A percentile compares a stretch with the other conserved stretches of the same genome.
Conservation (phyloP, 2,329 filamentous ascomycete genomes). For the Alternaria angustiovoidea region DNA sequence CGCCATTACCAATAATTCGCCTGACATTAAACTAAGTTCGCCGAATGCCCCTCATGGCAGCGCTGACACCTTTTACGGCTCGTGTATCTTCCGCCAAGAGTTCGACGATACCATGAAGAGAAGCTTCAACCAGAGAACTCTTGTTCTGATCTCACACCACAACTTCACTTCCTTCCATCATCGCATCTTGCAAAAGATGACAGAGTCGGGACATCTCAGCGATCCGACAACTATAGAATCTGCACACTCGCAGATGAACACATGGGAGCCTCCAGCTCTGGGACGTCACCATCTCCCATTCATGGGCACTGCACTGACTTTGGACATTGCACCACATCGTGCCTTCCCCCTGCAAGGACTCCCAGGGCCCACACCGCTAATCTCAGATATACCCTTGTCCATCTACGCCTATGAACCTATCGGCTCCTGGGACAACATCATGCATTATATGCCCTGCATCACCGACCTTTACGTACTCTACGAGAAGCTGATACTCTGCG, state of each 20-base stretch:
- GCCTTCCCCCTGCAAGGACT: slow-evolving; percentile 53
- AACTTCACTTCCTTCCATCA: slow-evolving; percentile 51
- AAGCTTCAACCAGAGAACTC: slow-evolving; percentile 53
- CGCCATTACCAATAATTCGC: slow-evolving; percentile 55
- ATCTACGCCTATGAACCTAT: slow-evolving; percentile 53
- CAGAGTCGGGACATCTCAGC: slow-evolving; percentile 47
- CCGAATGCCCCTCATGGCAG: slow-evolving; percentile 52
- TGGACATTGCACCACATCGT: slow-evolving; percentile 53
- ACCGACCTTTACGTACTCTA: slow-evolving; percentile 53
- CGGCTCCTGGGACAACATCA: slow-evolving; percentile 50
- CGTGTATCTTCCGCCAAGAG: slow-evolving; percentile 53
- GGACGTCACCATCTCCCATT: slow-evolving; percentile 52
- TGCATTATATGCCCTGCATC: slow-evolving; percentile 52
- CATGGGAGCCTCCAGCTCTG: slow-evolving; percentile 49
- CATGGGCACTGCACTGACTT: slow-evolving; percentile 45
- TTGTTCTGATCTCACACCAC: slow-evolving; percentile 53
- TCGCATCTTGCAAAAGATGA: slow-evolving; percentile 48
- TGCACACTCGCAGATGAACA: slow-evolving; percentile 47
- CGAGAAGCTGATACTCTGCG: slow-evolving; percentile 53
- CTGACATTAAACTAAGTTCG: slow-evolving; percentile 63
- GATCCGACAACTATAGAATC: slow-evolving; percentile 51
- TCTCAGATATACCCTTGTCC: slow-evolving; percentile 41
- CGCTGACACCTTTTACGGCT: slow-evolving; percentile 46
- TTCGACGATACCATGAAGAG: slow-evolving; percentile 53
- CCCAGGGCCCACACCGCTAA: slow-evolving; percentile 37